Base-by-base conservation (phyloP, 148 eudicot genomes). In the Camellia lanceoleosa region DNA sequence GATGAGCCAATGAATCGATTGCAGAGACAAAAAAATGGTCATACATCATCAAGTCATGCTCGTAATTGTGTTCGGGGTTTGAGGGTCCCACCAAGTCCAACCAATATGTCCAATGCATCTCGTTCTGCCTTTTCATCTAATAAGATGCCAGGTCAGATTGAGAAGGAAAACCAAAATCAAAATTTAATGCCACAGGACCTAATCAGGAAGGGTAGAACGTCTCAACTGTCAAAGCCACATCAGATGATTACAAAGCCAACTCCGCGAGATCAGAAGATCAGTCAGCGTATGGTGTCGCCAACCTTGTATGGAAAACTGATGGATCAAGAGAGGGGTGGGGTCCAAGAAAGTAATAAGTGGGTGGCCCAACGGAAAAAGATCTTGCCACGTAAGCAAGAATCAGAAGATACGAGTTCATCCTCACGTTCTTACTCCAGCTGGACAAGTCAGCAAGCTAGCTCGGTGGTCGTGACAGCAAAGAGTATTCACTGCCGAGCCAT, bases 341-440 rank as follows among this genome's bases (percentile, higher is more conserved):
- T n/a, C 12, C 23, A 30, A 73, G 30, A 60, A 44, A 68, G 12
- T 11, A 10, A 77, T 42, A 47, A 55, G 38, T 19, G 10, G 23
- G 68, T 60, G 47, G 47, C 41, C 47, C 79, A 52, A 49, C 51
- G 64, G 79, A 55, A 54, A 77, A 60, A 61, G 72, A 15, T 52
- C 41, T 54, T 4, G 41, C 46, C 74, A 55, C 23, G 54, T 63
- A 62, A 59, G 16, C 62, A 52, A 77, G 78, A 77, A 44, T 85
- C 87, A 72, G 88, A 85, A 19, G 86, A 79, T 68, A 75, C 87
- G 15, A 62, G 81, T 73, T 83, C 82, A 76, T 77, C 75, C 41
- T 81, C 86, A 76, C 43, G 72, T 59, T 20, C 78, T 82, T 84
- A 88, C 75, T 85, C 90, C 74, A 60, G 79, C 82, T 78, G 80